Evolutionary conservation across 2,329 filamentous ascomycete species (phyloP).

Genomic region (Aspergillus fumigatus): DNA sequence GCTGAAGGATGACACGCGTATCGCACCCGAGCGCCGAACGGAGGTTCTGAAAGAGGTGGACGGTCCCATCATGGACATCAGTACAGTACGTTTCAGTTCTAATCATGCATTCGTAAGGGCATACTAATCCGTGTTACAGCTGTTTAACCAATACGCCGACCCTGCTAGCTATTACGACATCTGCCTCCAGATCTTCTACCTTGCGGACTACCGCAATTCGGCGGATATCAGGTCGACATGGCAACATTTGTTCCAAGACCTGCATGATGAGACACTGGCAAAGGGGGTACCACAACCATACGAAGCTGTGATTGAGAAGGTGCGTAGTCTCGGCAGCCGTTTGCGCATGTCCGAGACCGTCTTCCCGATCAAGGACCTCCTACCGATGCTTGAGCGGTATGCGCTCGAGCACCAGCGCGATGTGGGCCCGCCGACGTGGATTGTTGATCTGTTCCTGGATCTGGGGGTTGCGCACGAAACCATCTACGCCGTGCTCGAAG

Average conservation of each 20-base stretch:
- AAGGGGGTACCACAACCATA: conserved; percentile 41
- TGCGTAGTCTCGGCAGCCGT: conserved; percentile 54
- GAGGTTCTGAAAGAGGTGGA: conserved; percentile 67
- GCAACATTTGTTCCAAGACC: conserved; percentile 72
- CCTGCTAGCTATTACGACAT: conserved; percentile 91
- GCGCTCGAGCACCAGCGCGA: conserved; percentile 47
- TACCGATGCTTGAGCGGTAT: conserved; percentile 54
- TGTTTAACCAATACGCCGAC: conserved; percentile 92
- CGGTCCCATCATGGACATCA: conserved; percentile 71
- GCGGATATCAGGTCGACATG: conserved; percentile 81
- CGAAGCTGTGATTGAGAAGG: conserved; percentile 48
- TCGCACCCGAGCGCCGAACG: conserved; percentile 58
- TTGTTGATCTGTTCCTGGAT: conserved; percentile 61
- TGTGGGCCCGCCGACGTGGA: conserved; percentile 51
- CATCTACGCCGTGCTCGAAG: conserved; percentile 59
- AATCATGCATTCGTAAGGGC: conserved; percentile 5
- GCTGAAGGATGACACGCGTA: conserved; percentile 66
- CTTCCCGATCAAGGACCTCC: conserved; percentile 52
- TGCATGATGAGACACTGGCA: conserved; percentile 54
- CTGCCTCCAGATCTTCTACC: conserved; percentile 85
- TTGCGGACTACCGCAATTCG: conserved; percentile 83
- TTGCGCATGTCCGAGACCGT: conserved; percentile 53
- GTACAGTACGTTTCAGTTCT: conserved; percentile 57
- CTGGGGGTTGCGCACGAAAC: conserved; percentile 59
- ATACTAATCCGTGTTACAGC: conserved; percentile 44